These are phyloP conservation scores for Tetraselmis chui DNA, from an alignment of 139 green algal species.

Conservation along the genomic window DNA sequence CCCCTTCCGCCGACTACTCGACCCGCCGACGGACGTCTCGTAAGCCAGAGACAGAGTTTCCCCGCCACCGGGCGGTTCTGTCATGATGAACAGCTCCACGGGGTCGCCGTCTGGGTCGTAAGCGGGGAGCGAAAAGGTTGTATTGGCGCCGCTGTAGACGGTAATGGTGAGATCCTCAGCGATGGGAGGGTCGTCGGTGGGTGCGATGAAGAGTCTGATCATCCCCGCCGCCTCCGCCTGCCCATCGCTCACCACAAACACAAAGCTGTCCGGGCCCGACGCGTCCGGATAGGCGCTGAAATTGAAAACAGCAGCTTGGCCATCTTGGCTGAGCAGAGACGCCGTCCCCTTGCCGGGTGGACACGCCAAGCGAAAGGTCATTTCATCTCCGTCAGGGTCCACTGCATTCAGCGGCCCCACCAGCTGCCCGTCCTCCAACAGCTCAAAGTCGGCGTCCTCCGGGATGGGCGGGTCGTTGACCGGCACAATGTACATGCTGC, in stretches of 20 bases:
- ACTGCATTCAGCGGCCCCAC: not conserved
- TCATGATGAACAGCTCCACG: not conserved
- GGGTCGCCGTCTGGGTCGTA: not conserved
- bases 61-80: not conserved
- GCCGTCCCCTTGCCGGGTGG: not conserved
- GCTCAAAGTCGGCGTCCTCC: not conserved
- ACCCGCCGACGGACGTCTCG: not conserved
- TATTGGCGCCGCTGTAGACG: not conserved
- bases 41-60: not conserved
- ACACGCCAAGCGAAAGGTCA: not conserved
- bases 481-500: not conserved
- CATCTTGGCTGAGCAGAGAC: not conserved
- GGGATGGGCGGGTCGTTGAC: not conserved
- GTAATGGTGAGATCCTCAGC: not conserved
- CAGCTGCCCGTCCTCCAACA: not conserved
- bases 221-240: not conserved
- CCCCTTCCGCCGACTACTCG: not conserved
- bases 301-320: not conserved
- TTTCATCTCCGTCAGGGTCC: not conserved
- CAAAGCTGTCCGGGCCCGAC: not conserved
- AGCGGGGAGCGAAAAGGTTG: not conserved
- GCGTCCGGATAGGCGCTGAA: not conserved
- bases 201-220: not conserved
- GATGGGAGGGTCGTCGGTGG: not conserved
- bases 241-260: not conserved